Conservation (phyloP, 2,329 filamentous ascomycete genomes). For the Pyrenophora graminea region DNA sequence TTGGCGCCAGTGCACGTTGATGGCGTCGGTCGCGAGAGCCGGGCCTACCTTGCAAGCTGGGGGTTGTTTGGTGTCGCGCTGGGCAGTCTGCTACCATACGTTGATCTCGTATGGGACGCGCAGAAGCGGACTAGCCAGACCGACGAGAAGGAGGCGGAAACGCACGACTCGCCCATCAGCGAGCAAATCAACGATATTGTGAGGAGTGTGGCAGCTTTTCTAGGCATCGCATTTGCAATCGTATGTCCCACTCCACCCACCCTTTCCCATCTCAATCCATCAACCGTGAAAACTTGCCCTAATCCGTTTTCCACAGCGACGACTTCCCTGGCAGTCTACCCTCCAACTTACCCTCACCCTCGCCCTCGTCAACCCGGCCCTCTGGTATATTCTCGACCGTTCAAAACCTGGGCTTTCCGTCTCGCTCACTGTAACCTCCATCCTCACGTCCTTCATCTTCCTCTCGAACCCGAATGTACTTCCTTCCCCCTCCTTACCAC, state of each 20-base stretch:
- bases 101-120: constrained; percentile 74
- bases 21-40: constrained; percentile 58
- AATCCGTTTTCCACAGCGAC: constrained; percentile 62
- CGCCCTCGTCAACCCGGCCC: constrained; percentile 84
- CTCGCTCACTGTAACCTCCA: constrained; percentile 71
- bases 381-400: constrained; percentile 96
- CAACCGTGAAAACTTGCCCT: background rate
- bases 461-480: constrained; percentile 78
- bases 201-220: constrained; percentile 70
- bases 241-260: constrained; percentile 57
- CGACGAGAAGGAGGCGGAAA: constrained; percentile 35
- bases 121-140: constrained; percentile 46
- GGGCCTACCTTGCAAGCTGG: constrained; percentile 79
- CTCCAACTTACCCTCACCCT: constrained; percentile 91
- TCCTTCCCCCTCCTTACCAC: constrained; percentile 52
- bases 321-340: constrained; percentile 89
- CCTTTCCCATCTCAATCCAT: background rate
- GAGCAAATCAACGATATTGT: constrained; percentile 78
- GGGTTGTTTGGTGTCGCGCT: constrained; percentile 76
- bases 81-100: constrained; percentile 80
- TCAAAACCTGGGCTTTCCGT: constrained; percentile 83
- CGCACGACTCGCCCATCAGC: constrained; percentile 45
- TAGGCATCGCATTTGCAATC: constrained; percentile 79
- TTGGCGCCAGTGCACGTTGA: constrained; percentile 66
- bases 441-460: constrained; percentile 74